Percentiles rank a stretch among this genome's conserved stretches.
phyloP scores from a whole-genome alignment of 768 basidiomycete genomes.

The Tylopilus rubrobrunneus region DNA sequence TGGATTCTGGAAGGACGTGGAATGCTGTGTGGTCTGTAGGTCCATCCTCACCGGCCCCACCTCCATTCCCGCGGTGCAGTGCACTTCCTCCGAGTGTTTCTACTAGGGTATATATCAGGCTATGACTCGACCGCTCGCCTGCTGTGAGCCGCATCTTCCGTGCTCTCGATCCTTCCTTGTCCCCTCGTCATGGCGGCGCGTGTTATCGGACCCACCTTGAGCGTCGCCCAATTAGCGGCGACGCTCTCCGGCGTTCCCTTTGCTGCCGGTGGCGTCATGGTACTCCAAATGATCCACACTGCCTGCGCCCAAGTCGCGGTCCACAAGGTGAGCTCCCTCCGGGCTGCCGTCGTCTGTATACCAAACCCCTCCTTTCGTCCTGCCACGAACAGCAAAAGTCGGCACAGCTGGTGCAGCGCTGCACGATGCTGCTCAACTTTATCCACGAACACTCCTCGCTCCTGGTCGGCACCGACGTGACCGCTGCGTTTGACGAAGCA shows the following conservation, averaged over 20 bases:
- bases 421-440: slow-evolving; percentile 35
- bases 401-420: slow-evolving; percentile 40
- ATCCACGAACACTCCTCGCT: slow-evolving; percentile 38
- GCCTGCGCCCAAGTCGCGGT: slow-evolving; percentile 44
- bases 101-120: background rate
- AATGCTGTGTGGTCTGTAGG: no score
- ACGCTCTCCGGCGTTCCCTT: slow-evolving; percentile 44
- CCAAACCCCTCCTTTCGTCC: background rate
- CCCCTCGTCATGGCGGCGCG: slow-evolving; percentile 15
- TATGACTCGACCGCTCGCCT: background rate
- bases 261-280: slow-evolving; percentile 39
- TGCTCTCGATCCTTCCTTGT: background rate
- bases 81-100: no score
- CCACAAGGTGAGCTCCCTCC: slow-evolving; percentile 41
- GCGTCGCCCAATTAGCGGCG: slow-evolving; percentile 41
- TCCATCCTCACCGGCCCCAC: no score
- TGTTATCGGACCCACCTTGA: slow-evolving; percentile 17
- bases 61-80: no score
- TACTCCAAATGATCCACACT: slow-evolving; percentile 42
- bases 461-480: slow-evolving; percentile 39
- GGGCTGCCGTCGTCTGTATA: background rate
- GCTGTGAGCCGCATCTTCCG: background rate
- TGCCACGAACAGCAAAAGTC: slow-evolving; percentile 37
- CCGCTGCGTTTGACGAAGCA: slow-evolving; percentile 40
- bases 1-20: no score